Evolutionary conservation across 192 early-diverging fungal genomes (phyloP), one percentile per base, ranked within the genome.

Genomic region (Diversispora eburnea): DNA sequence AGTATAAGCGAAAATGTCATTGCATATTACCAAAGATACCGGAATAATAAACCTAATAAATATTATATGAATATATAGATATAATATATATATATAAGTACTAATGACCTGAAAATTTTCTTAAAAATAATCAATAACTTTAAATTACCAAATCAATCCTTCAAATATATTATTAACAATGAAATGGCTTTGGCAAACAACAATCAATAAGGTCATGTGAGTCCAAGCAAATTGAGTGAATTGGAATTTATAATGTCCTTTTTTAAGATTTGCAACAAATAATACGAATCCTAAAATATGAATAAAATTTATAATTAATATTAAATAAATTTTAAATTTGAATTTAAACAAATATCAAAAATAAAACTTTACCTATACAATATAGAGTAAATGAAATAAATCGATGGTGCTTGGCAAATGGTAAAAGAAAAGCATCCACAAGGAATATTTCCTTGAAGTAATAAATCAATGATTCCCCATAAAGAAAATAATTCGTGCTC

Each of bases 91-190:
- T 20, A 47, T 42, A 39, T 33, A 77, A 67, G 33, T 12, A 33
- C 25, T 33, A 33, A 33, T 33, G 25, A 33, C 25, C 25, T 33
- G 2, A 33, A 33, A 33, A 33, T 48, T 22, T 1, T 48, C 17
- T 42, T 43, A 46, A 49, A 49, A 49, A 22, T 22, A 61, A 15
- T 19, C 15, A 52, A 57, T 52, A 3, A 67, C 41, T 56, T 17
- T 1, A 67, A 5, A 25, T 8, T 51, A 83, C 96, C 96, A 98
- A 70, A 98, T 92, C 77, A 98, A 84, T 46, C 96, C 96, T 83
- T 97, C 94, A 78, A 98, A 93, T 76, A 98, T 95, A 82, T 98
- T 98, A 79, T 97, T 94, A 78, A 97, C 89, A 80, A 97, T 95
- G 76, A 95, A 97, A 78, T 98, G 95, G 75, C 91, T 92, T 79